Evolutionary conservation across 495 filamentous ascomycete species (phyloP).

Genomic region (Talaromyces adpressus): DNA sequence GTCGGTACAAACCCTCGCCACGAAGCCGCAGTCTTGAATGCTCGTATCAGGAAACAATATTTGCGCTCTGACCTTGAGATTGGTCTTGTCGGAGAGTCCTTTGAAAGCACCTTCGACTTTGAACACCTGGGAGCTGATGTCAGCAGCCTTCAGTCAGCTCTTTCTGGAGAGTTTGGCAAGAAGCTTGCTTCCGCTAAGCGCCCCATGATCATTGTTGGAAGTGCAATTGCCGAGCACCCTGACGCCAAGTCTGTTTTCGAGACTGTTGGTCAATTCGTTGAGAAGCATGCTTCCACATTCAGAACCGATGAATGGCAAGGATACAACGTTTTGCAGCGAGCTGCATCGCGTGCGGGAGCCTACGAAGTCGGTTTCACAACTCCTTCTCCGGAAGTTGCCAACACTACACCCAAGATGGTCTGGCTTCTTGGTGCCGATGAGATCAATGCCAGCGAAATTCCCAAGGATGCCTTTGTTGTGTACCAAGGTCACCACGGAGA

Average conservation of each 20-base stretch:
- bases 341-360: slow-evolving; percentile 83
- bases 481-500: slow-evolving; percentile 99
- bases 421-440: slow-evolving; percentile 98
- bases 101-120: slow-evolving; percentile 88
- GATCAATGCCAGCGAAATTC: slow-evolving; percentile 69
- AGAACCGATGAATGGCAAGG: slow-evolving; percentile 89
- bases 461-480: slow-evolving; percentile 89
- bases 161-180: slow-evolving; percentile 84
- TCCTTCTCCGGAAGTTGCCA: slow-evolving; percentile 67
- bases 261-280: slow-evolving; percentile 77
- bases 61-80: slow-evolving; percentile 90
- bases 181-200: slow-evolving; percentile 80
- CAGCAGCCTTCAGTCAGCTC: slow-evolving; percentile 69
- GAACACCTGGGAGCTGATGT: slow-evolving; percentile 78
- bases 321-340: slow-evolving; percentile 91
- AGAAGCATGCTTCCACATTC: slow-evolving; percentile 87
- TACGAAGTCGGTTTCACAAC: slow-evolving; percentile 93
- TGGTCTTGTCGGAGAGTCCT: slow-evolving; percentile 84
- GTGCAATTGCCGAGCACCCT: slow-evolving; percentile 76
- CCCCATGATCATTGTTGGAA: slow-evolving; percentile 94
- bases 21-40: slow-evolving; percentile 91
- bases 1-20: slow-evolving; percentile 91
- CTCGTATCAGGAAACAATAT: slow-evolving; percentile 96
- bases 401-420: slow-evolving; percentile 84
- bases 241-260: slow-evolving; percentile 93